Evolutionary conservation across 1,284 basidiomycete species (phyloP).

Genomic region (Volvariella volvacea): DNA sequence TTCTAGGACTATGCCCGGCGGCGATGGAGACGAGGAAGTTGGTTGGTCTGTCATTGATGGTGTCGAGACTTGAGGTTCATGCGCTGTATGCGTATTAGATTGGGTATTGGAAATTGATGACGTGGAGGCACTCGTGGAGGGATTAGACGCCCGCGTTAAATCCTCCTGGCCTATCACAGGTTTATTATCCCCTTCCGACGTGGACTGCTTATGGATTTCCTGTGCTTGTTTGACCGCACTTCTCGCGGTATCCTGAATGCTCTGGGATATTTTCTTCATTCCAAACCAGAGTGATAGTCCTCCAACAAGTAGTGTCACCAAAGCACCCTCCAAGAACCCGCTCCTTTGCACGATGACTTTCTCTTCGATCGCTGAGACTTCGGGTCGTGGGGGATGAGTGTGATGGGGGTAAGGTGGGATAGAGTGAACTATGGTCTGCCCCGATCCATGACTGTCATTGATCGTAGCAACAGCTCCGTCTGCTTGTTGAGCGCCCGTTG

Average conservation of each 20-base stretch:
- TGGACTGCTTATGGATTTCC: no score
- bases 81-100: no score
- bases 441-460: neutral
- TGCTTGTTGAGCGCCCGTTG: neutral
- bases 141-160: no score
- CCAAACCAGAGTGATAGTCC: conserved; percentile 15
- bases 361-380: neutral
- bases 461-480: neutral
- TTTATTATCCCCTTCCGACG: no score
- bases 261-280: conserved; percentile 14
- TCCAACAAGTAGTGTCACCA: conserved; percentile 12
- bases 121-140: no score
- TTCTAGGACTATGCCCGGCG: neutral
- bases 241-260: conserved; percentile 2
- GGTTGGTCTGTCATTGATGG: neutral
- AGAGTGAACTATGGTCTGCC: no score
- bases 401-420: no score
- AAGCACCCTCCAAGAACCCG: conserved; percentile 11
- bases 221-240: no score
- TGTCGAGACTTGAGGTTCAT: neutral
- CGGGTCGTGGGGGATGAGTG: neutral
- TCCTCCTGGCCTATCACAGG: no score
- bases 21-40: conserved; percentile 1
- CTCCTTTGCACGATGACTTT: neutral
- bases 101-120: no score